Evolutionary conservation across 176 grass and related monocot species (phyloP).

Genomic region (Puya raimondii): DNA sequence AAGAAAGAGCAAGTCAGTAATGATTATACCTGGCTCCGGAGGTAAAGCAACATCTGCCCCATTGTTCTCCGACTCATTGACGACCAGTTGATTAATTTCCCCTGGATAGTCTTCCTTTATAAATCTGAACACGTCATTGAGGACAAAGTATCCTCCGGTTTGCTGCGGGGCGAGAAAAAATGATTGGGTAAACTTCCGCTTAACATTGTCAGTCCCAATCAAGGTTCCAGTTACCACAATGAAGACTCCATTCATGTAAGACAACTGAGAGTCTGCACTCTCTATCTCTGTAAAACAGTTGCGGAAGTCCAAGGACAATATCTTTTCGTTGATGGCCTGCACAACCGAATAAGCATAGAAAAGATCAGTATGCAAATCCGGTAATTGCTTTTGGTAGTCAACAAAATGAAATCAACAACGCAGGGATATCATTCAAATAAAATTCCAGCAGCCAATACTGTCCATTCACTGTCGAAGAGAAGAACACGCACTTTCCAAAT

Average conservation of each 20-base stretch:
- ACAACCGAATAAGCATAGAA: neutral
- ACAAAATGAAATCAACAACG: too few species aligned
- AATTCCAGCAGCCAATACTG: too few species aligned
- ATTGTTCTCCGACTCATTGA: conserved; percentile 36
- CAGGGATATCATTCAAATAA: too few species aligned
- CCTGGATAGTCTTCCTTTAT: conserved; percentile 33
- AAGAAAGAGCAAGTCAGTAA: too few species aligned
- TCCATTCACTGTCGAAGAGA: too few species aligned
- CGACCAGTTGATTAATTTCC: conserved; percentile 23
- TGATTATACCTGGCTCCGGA: conserved; percentile 31
- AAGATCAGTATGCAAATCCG: too few species aligned
- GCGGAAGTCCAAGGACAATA: conserved; percentile 60
- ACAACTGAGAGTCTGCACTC: conserved; percentile 62
- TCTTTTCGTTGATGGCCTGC: conserved; percentile 32
- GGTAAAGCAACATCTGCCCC: conserved; percentile 21
- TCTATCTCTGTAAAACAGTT: conserved; percentile 81
- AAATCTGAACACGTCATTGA: conserved; percentile 20
- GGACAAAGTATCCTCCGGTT: neutral
- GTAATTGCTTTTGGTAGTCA: too few species aligned
- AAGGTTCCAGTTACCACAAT: conserved; percentile 81
- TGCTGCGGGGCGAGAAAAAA: neutral
- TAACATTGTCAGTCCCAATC: conserved; percentile 35
- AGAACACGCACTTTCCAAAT: too few species aligned
- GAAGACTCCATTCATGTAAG: conserved; percentile 63
- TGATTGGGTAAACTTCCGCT: conserved; percentile 41